Evolutionary conservation across 306 rosid species (phyloP), one percentile per base, ranked within the genome.

Genomic region (Sicyos baderoa): DNA sequence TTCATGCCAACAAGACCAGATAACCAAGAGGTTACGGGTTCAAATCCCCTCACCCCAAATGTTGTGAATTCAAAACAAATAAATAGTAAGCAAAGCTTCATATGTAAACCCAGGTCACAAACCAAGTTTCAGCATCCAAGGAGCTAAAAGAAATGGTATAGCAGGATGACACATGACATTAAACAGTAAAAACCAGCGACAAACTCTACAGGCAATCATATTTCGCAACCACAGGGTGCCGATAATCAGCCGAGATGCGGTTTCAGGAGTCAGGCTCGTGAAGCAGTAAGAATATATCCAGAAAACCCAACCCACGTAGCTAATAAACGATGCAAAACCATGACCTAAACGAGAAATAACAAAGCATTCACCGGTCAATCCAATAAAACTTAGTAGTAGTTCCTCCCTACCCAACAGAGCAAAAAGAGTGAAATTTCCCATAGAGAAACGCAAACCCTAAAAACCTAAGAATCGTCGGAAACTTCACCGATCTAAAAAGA

Each of bases 351-450:
- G 9, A 17, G 53, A 64, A 16, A 64, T 6, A 37, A 0, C 10
- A 4, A 17, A 35, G 5, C 15, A 6, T 12, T 59, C 29, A 7
- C 42, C 42, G 13, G 13, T 15, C 42, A 59, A 37, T n/a, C 68
- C 27, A n/a, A 40, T 18, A 11, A 6, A 19, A 61, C 47, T 35
- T 3, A 4, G 50, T 6, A 56, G 52, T 17, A 25, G 3, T 25
- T 17, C 7, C 52, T 37, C 52, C 18, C 17, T 2, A 63, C 52
- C 29, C 1, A 44, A 12, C 32, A 6, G 22, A 42, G 65, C 15
- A 6, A 51, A 48, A 56, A 61, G 49, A 67, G 48, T 70, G 27
- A 74, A 77, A 70, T 44, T 22, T 59, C 67, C 47, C 11, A n/a
- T n/a, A n/a, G n/a, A n/a, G n/a, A n/a, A n/a, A n/a, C n/a, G n/a